A percentile compares a stretch with the other conserved stretches of the same genome.
These are phyloP conservation scores for Skeletonema menzelii DNA, from an alignment of 108 stramenopile species.

Conservation along the genomic window DNA sequence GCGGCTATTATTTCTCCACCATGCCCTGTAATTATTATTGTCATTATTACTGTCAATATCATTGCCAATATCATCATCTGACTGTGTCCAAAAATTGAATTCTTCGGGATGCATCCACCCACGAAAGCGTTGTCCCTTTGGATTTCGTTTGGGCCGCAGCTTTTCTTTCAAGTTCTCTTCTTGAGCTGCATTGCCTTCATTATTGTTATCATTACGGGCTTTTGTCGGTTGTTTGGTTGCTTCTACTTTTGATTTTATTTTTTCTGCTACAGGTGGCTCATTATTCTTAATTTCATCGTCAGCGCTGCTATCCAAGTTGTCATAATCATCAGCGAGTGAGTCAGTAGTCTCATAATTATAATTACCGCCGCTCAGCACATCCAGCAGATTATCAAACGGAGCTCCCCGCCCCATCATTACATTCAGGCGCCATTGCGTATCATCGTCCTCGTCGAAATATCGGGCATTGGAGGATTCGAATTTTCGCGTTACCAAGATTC, in stretches of 20 bases:
- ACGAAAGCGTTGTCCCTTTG: background rate
- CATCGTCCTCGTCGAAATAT: background rate
- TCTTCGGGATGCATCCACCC: background rate
- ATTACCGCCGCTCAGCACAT: background rate
- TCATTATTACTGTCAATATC: background rate
- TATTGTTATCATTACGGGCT: too few relatives aligned
- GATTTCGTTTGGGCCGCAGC: background rate
- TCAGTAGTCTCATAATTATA: too few relatives aligned
- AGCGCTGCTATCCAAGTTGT: too few relatives aligned
- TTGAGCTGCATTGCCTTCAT: background rate
- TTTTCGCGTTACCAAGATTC: background rate
- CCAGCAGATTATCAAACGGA: background rate
- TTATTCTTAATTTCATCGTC: background rate
- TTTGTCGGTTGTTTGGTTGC: background rate
- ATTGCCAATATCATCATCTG: background rate
- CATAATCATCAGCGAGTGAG: too few relatives aligned
- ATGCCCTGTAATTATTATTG: background rate
- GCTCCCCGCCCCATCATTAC: background rate
- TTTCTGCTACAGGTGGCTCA: background rate
- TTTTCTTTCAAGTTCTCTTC: background rate
- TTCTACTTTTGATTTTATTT: background rate
- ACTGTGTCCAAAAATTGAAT: background rate
- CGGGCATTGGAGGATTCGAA: background rate
- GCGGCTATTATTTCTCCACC: conserved; percentile 26
- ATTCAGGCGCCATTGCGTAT: background rate